Base-by-base conservation (phyloP, 805 yeast species). In the Metschnikowia kofuensis region DNA sequence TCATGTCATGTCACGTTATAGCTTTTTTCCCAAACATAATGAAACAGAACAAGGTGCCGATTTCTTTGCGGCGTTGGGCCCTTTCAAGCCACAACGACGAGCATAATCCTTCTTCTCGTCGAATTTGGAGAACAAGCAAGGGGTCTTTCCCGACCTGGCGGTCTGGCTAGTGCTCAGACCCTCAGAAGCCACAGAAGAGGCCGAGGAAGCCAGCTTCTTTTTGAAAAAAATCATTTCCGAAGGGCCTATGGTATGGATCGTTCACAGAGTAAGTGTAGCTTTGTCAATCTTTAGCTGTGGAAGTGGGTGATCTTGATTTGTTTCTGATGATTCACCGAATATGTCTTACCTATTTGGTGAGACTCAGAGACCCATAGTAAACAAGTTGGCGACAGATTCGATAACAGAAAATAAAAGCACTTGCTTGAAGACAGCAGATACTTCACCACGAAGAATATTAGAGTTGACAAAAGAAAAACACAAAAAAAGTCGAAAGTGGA, bases 51-150 rank as follows among this genome's bases (percentile, higher is more conserved):
- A 61, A 26, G 75, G 66, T 12, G 57, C 49, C 13, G 53, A 67
- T 42, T 57, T 46, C 53, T 53, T 55, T 42, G 59, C 31, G 21
- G 54, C 34, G 21, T 21, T 21, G 10, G 52, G 51, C 35, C 59
- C 54, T 56, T 65, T 70, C 52, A 62, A 40, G 40, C 66, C 63
- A 58, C 76, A 73, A 47, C 78, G 62, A 49, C 67, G 67, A n/a
- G 58, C 66, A 55, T 73, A 73, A 53, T 73, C 78, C 56, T 72
- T 72, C 65, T 73, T 73, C 52, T 73, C 78, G 53, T 73, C 78
- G 57, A 73, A 73, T 52, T 69, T 66, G 40, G 64, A 59, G 53
- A 69, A 69, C 16, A 61, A 54, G 52, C 64, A 68, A 28, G 56
- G 49, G n/a, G 54, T 47, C 43, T 45, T 50, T n/a, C 34, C 34